Evolutionary conservation across 441 rosid species (phyloP).

Genomic region (Pelargonium myrrhifolium): DNA sequence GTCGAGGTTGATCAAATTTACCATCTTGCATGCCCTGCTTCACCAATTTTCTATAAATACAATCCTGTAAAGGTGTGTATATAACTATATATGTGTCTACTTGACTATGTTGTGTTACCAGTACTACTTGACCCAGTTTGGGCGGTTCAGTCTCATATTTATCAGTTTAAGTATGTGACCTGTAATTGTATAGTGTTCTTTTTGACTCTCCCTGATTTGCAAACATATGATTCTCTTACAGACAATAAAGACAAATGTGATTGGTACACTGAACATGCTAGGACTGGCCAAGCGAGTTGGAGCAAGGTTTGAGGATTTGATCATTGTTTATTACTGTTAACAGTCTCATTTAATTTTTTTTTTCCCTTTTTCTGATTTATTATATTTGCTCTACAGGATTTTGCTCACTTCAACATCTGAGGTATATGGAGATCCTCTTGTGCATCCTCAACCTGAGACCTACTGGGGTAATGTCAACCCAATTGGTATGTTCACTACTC

Average conservation of each 20-base stretch:
- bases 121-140: no score
- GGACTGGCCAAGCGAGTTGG: slow-evolving; percentile 82
- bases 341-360: no score
- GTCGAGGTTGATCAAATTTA: slow-evolving; percentile 91
- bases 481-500: slow-evolving; percentile 46
- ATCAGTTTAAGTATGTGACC: background rate
- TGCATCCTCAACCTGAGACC: slow-evolving; percentile 82
- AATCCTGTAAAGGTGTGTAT: slow-evolving; percentile 85
- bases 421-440: slow-evolving; percentile 90
- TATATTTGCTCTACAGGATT: slow-evolving; percentile 39
- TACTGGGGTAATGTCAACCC: slow-evolving; percentile 99
- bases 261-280: slow-evolving; percentile 73
- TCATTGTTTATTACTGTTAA: background rate
- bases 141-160: no score
- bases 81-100: background rate
- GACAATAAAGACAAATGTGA: slow-evolving; percentile 78
- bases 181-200: background rate
- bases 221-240: slow-evolving; percentile 19
- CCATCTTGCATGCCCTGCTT: slow-evolving; percentile 96
- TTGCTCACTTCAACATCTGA: slow-evolving; percentile 95
- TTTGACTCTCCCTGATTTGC: slow-evolving; percentile 12
- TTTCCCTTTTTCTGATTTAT: no score
- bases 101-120: background rate
- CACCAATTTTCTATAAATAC: slow-evolving; percentile 94
- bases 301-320: slow-evolving; percentile 43